Evolutionary conservation across 1,139 yeast species (phyloP).

Genomic region (Saccharomycopsis crataegensis): DNA sequence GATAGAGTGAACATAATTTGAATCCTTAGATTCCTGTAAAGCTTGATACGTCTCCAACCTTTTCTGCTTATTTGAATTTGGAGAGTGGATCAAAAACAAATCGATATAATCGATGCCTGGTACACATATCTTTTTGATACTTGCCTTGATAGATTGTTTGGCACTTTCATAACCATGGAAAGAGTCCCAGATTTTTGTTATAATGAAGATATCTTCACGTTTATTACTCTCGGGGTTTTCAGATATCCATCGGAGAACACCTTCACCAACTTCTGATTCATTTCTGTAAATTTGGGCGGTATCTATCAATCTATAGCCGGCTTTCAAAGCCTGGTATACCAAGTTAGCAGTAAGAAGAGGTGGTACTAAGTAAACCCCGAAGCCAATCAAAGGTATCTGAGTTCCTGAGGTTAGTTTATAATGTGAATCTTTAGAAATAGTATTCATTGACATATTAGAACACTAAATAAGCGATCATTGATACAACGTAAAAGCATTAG

Average conservation of each 20-base stretch:
- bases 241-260: constrained; percentile 46
- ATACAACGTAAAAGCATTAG: no score
- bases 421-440: no score
- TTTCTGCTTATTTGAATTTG: constrained; percentile 30
- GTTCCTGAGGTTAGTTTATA: constrained; percentile 4
- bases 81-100: constrained; percentile 36
- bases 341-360: constrained; percentile 32
- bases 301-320: constrained; percentile 68
- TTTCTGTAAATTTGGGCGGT: constrained; percentile 53
- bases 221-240: constrained; percentile 38
- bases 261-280: constrained; percentile 45
- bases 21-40: constrained; percentile 34
- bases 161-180: constrained; percentile 57
- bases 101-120: constrained; percentile 37
- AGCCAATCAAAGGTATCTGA: constrained; percentile 47
- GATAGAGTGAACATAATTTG: constrained; percentile 31
- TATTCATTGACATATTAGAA: no score
- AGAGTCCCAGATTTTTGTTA: constrained; percentile 59
- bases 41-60: constrained; percentile 39
- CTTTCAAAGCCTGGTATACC: constrained; percentile 45
- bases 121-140: constrained; percentile 28
- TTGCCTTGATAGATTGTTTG: constrained; percentile 30
- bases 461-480: no score
- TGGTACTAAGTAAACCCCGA: constrained; percentile 50
- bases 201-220: constrained; percentile 59